Evolutionary conservation across 2,329 filamentous ascomycete genomes (phyloP).

Genomic region (Sporothrix humicola): DNA sequence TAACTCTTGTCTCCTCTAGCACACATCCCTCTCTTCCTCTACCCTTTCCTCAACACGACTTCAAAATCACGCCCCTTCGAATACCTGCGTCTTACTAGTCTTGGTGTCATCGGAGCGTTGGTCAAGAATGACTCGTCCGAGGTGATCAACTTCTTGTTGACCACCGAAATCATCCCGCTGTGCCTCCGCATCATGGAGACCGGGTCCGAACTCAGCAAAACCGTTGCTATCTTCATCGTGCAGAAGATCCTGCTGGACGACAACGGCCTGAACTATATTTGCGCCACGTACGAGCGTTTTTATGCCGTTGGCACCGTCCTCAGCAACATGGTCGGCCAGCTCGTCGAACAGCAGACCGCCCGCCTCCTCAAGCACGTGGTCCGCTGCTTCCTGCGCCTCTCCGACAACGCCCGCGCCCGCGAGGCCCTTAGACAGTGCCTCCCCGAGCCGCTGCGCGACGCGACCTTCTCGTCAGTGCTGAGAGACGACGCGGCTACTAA

Average conservation of each 20-base stretch:
- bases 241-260: slow-evolving; percentile 98
- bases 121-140: slow-evolving; percentile 99
- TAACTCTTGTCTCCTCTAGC: slow-evolving; percentile 57
- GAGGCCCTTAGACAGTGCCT: slow-evolving; percentile 95
- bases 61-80: slow-evolving; percentile 98
- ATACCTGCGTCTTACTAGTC: slow-evolving; percentile 91
- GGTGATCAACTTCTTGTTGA: slow-evolving; percentile 98
- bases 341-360: slow-evolving; percentile 97
- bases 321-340: slow-evolving; percentile 97
- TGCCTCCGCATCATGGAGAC: slow-evolving; percentile 99
- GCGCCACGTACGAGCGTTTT: slow-evolving; percentile 97
- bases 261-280: slow-evolving; percentile 96
- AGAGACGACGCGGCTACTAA: slow-evolving; percentile 97
- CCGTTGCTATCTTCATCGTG: slow-evolving; percentile 98
- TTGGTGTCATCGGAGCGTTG: slow-evolving; percentile 94
- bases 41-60: slow-evolving; percentile 97
- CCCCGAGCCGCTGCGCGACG: slow-evolving; percentile 96
- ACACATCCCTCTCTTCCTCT: slow-evolving; percentile 96
- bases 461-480: slow-evolving; percentile 94
- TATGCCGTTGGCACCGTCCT: slow-evolving; percentile 97
- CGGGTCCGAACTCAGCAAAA: slow-evolving; percentile 96
- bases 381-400: slow-evolving; percentile 93
- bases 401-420: slow-evolving; percentile 92
- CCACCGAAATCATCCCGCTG: slow-evolving; percentile 96
- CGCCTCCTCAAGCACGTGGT: slow-evolving; percentile 96